These are phyloP conservation scores for Arabidopsis thaliana DNA, from an alignment of 345 rosid genomes.

Conservation along the genomic window DNA sequence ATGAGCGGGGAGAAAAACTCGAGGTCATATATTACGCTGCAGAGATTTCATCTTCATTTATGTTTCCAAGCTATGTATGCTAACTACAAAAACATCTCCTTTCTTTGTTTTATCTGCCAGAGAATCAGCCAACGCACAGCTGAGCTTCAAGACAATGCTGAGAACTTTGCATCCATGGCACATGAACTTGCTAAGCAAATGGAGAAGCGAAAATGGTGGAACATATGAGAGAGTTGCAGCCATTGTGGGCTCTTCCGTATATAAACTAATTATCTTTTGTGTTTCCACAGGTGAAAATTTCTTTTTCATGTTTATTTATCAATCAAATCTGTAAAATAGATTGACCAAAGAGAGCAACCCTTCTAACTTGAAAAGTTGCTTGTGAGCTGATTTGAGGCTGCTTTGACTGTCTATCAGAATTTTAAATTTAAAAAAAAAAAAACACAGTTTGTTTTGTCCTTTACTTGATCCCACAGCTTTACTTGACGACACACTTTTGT, in stretches of 20 bases:
- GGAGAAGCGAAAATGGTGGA: slow-evolving; percentile 96
- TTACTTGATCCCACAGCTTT: neutral
- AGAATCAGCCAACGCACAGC: slow-evolving; percentile 64
- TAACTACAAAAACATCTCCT: slow-evolving; percentile 29
- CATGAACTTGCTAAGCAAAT: slow-evolving; percentile 76
- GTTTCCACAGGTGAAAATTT: slow-evolving; percentile 23
- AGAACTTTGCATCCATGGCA: slow-evolving; percentile 78
- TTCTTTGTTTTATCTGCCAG: slow-evolving; percentile 46
- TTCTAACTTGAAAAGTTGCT: slow-evolving; percentile 11
- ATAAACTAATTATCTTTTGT: slow-evolving; percentile 15
- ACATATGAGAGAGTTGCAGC: slow-evolving; percentile 50
- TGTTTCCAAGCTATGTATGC: slow-evolving; percentile 6
- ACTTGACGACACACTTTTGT: neutral
- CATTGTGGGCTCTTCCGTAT: slow-evolving; percentile 35
- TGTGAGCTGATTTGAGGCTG: slow-evolving; percentile 24
- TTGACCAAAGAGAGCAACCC: slow-evolving; percentile 30
- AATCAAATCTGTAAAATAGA: slow-evolving; percentile 39
- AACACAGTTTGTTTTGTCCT: neutral
- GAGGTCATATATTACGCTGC: slow-evolving; percentile 51
- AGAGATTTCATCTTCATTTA: neutral
- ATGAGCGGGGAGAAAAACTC: slow-evolving; percentile 77
- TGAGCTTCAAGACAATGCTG: slow-evolving; percentile 82
- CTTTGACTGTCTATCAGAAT: neutral
- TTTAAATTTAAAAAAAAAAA: neutral
- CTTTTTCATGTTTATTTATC: slow-evolving; percentile 1